Evolutionary conservation across 305 asterid genomes (phyloP).

Genomic region (Fraxinus ornus): DNA sequence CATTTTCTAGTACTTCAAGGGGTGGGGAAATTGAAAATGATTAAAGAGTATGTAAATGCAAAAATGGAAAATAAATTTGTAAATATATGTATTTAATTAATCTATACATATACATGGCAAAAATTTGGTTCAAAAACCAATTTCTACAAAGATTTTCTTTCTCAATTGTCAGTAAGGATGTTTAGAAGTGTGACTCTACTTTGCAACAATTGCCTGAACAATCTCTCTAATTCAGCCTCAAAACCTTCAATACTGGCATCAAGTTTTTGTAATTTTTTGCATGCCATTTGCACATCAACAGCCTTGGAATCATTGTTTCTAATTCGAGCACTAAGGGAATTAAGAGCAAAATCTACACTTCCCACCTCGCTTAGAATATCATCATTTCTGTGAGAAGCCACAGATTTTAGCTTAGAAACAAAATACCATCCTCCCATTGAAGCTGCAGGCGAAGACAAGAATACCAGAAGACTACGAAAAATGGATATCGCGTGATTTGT

Average conservation of each 20-base stretch:
- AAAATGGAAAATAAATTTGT: background rate
- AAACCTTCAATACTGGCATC: slow-evolving; percentile 37
- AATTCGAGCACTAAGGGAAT: slow-evolving; percentile 21
- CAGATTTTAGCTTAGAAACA: slow-evolving; percentile 41
- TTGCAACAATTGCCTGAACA: slow-evolving; percentile 47
- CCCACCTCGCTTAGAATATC: slow-evolving; percentile 34
- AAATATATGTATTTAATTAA: background rate
- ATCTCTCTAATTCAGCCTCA: slow-evolving; percentile 41
- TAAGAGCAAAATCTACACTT: slow-evolving; percentile 43
- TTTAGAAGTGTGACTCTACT: slow-evolving; percentile 56
- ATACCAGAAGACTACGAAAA: slow-evolving; percentile 34
- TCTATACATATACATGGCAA: slow-evolving; percentile 1
- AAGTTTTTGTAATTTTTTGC: slow-evolving; percentile 33
- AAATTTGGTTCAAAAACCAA: slow-evolving; percentile 13
- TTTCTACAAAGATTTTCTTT: background rate
- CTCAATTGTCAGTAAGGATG: slow-evolving; percentile 34
- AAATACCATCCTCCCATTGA: slow-evolving; percentile 42
- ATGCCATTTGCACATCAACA: slow-evolving; percentile 31
- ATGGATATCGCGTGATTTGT: slow-evolving; percentile 26
- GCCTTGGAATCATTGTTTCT: slow-evolving; percentile 19
- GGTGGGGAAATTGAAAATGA: background rate
- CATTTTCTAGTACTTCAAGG: background rate
- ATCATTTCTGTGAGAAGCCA: background rate
- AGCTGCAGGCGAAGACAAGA: slow-evolving; percentile 36
- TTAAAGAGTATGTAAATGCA: background rate